Base-by-base conservation (phyloP, 768 basidiomycete genomes). In the Collybia sp. region DNA sequence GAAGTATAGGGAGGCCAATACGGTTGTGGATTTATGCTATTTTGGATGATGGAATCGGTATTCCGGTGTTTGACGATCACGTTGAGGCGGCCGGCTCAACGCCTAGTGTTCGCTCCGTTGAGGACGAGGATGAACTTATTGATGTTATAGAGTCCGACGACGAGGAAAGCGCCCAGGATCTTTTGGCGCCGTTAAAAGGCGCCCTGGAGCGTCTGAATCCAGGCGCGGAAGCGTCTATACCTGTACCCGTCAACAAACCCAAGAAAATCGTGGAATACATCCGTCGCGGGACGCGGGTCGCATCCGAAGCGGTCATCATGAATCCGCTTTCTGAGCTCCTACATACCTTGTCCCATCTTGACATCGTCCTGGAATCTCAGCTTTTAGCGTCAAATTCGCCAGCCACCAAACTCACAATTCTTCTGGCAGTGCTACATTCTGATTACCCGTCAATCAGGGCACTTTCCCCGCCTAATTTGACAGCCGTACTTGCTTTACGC, bases 21-120 rank as follows among this genome's bases (percentile, higher is more conserved):
- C 74, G 85, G 12, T 58, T 66, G 42, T 88, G 83, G 83, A 65
- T 74, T 25, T 85, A 87, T 57, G 72, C 86, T 0, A 68, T 90
- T 18, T 56, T 91, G 35, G 80, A 87, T 42, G 78, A 83, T 53
- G 77, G 75, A 13, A 67, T 87, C 38, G 88, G 86, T 36, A 64
- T 90, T 17, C 75, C 79, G 0, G 63, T 64, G 18, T 47, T 57
- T 1, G 59, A 61, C 13, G 55, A 60, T 3, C 58, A 50, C 11
- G 64, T 61, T 16, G 55, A 62, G 13, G 53, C 46, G n/a, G 37
- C 38, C 13, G 43, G 45, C 43, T 46, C 40, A 45, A 43, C 53
- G 33, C 42, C 47, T 17, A 47, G 43, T 16, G 33, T 30, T 8
- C 51, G 43, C 37, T 57, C 52, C 16, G 42, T 12, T 12, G 38